phyloP scores from a whole-genome alignment of 2,329 filamentous ascomycete genomes.

The Stagonosporopsis vannaccii region DNA sequence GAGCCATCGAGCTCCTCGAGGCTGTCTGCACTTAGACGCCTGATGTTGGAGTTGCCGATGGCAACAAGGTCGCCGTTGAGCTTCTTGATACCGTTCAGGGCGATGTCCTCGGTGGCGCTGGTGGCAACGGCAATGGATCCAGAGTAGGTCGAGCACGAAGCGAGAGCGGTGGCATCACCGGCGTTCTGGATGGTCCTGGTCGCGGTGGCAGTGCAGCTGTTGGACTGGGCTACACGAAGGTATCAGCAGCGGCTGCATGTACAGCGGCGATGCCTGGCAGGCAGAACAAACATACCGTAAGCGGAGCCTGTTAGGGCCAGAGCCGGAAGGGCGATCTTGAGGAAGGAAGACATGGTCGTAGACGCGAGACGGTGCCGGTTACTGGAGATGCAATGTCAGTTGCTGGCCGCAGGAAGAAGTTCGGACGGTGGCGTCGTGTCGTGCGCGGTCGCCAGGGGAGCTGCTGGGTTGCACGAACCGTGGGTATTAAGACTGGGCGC shows the following conservation, averaged over 20 bases:
- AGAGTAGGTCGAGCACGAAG: conserved; percentile 71
- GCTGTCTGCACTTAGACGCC: conserved; percentile 66
- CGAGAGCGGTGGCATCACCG: conserved; percentile 66
- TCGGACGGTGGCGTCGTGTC: conserved; percentile 13
- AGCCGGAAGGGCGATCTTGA: conserved; percentile 64
- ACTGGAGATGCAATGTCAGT: conserved; percentile 26
- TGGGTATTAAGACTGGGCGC: conserved; percentile 48
- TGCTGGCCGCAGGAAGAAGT: conserved; percentile 11
- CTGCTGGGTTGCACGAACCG: conserved; percentile 33
- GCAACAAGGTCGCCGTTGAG: conserved; percentile 66
- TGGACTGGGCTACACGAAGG: conserved; percentile 31
- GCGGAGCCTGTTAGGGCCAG: conserved; percentile 62
- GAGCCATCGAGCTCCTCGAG: conserved; percentile 71
- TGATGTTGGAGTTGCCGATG: conserved; percentile 66
- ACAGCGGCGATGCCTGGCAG: not conserved
- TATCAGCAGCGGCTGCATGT: conserved; percentile 24
- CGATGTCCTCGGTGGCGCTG: conserved; percentile 63
- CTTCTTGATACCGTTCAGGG: conserved; percentile 66
- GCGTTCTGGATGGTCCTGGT: conserved; percentile 66
- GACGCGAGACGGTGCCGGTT: conserved; percentile 26
- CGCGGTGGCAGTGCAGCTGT: conserved; percentile 51
- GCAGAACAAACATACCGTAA: conserved; percentile 53
- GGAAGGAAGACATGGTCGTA: conserved; percentile 58
- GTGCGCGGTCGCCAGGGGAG: conserved; percentile 11
- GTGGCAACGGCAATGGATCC: conserved; percentile 72